These are phyloP conservation scores for Aspergillus ruber DNA, from an alignment of 2,329 filamentous ascomycete genomes.

Conservation along the genomic window DNA sequence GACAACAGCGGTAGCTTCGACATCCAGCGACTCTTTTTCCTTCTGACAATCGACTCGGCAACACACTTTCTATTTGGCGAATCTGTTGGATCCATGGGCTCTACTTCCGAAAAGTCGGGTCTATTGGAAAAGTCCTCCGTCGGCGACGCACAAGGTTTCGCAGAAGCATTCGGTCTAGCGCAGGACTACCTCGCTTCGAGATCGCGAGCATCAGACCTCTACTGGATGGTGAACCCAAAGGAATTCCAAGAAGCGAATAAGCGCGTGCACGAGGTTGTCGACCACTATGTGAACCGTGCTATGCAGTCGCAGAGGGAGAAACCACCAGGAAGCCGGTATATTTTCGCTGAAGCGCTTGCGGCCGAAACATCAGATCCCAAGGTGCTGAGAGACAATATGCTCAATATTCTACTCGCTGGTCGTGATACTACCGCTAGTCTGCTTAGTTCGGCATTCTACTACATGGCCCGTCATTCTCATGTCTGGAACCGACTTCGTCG, in stretches of 20 bases:
- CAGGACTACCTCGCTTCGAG: constrained; percentile 26
- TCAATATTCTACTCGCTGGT: constrained; percentile 48
- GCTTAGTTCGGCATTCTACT: constrained; percentile 42
- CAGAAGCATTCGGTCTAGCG: constrained; percentile 30
- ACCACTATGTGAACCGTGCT: constrained; percentile 43
- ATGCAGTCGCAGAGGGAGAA: constrained; percentile 30
- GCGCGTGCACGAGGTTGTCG: constrained; percentile 43
- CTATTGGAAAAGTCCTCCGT: constrained; percentile 38
- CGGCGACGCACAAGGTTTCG: constrained; percentile 27
- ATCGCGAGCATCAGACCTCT: constrained; percentile 25
- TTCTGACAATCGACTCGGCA: constrained; percentile 73
- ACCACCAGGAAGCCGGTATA: constrained; percentile 34
- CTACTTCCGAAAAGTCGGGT: constrained; percentile 39
- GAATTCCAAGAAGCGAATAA: constrained; percentile 35
- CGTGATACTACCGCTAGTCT: constrained; percentile 48
- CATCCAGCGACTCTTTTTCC: constrained; percentile 70
- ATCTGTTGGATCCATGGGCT: constrained; percentile 55
- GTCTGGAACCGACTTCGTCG: constrained; percentile 33
- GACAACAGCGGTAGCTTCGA: constrained; percentile 51
- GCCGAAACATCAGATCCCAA: constrained; percentile 41
- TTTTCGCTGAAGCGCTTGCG: constrained; percentile 46
- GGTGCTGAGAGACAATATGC: constrained; percentile 42
- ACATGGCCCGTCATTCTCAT: constrained; percentile 36
- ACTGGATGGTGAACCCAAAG: constrained; percentile 34
- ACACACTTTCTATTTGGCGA: constrained; percentile 81